These are phyloP conservation scores for Teunomyces kruisii DNA, from an alignment of 805 yeast genomes.

Conservation along the genomic window DNA sequence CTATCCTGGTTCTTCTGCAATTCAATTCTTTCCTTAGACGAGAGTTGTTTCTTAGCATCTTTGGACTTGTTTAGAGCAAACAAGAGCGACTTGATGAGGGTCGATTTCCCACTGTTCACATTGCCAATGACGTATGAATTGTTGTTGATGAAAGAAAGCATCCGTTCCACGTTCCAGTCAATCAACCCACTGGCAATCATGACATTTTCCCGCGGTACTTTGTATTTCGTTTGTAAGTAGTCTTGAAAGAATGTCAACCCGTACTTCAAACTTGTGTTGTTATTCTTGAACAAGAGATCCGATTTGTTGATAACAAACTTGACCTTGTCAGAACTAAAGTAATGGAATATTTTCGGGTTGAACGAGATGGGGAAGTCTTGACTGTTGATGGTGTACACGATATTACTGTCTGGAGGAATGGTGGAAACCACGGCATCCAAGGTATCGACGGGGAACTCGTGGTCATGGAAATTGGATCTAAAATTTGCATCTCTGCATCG, in stretches of 20 bases:
- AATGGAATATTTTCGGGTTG: slow-evolving; percentile 32
- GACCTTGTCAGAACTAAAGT: slow-evolving; percentile 33
- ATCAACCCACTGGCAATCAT: slow-evolving; percentile 49
- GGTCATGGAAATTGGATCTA: slow-evolving; percentile 37
- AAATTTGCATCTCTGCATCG: slow-evolving; percentile 56
- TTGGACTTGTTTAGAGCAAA: slow-evolving; percentile 12
- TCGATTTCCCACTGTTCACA: slow-evolving; percentile 70
- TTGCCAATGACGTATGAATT: slow-evolving; percentile 59
- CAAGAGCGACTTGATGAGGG: slow-evolving; percentile 51
- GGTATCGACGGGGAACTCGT: slow-evolving; percentile 29
- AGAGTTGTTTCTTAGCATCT: slow-evolving; percentile 9
- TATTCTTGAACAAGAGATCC: slow-evolving; percentile 43
- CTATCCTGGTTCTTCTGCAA: slow-evolving; percentile 18
- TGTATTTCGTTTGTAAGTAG: slow-evolving; percentile 29
- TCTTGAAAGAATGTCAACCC: slow-evolving; percentile 33
- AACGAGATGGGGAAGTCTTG: slow-evolving; percentile 71
- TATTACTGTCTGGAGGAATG: slow-evolving; percentile 46
- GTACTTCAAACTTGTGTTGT: slow-evolving; percentile 22
- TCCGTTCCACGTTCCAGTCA: slow-evolving; percentile 50
- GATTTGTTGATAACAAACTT: slow-evolving; percentile 41
- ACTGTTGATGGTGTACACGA: slow-evolving; percentile 64
- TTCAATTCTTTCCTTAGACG: slow-evolving; percentile 9
- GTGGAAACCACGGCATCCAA: slow-evolving; percentile 17
- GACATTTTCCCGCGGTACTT: slow-evolving; percentile 41
- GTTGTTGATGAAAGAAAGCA: slow-evolving; percentile 38